Base-by-base conservation (phyloP, 805 yeast genomes). In the Cyberlindnera mycetangii region DNA sequence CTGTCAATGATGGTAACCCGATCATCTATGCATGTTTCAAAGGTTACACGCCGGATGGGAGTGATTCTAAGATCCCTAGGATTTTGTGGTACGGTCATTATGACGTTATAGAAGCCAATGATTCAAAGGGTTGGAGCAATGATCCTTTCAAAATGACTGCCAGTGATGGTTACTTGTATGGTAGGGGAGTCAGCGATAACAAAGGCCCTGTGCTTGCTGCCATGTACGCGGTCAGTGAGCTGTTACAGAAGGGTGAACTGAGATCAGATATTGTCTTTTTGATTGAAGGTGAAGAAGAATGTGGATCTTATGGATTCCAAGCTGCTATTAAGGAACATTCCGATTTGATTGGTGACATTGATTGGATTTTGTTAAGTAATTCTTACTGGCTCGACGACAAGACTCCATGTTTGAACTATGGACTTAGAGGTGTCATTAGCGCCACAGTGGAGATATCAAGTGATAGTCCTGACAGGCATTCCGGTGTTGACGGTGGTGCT, bases 401-500 rank as follows among this genome's bases (percentile, higher is more conserved):
- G 12, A 81, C 82, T 16, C 99, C 99, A 1, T 92, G 97, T 63
- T 70, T 93, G 55, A 92, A 92, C 60, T 93, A 92, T 65, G 99
- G 99, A 0, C 70, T 93, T 45, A 74, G 99, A 60, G 99, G 99
- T 40, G 92, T 90, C 2, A 72, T 93, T 19, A 85, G 89, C 64
- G 84, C 88, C 2, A 71, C 81, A n/a, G 76, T 93, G 3, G 79
- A 78, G 28, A 72, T 93, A 10, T 69, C 71, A 45, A 79, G 89
- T 41, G 90, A 83, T 51, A 74, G 74, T 47, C 95, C 95, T 1
- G 97, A 93, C 62, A 70, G 95, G 47, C 99, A 93, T 61, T 88
- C 97, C 0, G 99, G 99, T 50, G 93, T 93, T 9, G 95, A 89
- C 66, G 99, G 99, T 41, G 98, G 98, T 47, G 82, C 85, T 8